Evolutionary conservation across 176 grass and related monocot species (phyloP).

Genomic region (Paspalum notatum): DNA sequence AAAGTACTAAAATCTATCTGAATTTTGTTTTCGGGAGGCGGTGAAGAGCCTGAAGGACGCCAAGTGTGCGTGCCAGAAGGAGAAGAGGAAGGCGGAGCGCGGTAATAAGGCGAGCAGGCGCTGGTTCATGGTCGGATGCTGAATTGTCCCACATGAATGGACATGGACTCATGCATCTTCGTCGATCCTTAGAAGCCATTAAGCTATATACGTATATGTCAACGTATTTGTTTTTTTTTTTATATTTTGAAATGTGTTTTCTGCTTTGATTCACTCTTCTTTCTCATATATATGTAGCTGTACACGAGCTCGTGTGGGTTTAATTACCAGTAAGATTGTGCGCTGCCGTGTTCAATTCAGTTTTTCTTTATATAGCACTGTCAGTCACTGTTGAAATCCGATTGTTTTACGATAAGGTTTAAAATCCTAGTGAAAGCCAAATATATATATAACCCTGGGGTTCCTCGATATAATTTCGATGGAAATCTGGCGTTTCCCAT

Average conservation of each 20-base stretch:
- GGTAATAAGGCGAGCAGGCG: not conserved
- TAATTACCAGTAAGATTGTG: not conserved
- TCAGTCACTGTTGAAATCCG: too few relatives aligned
- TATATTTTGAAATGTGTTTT: not conserved
- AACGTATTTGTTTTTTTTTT: not conserved
- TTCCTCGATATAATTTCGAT: too few relatives aligned
- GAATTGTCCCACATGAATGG: not conserved
- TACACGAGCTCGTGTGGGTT: not conserved
- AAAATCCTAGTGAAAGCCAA: too few relatives aligned
- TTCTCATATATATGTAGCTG: not conserved
- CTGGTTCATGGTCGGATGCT: conserved; percentile 54
- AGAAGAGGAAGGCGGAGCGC: conserved; percentile 47
- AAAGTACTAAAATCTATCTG: not conserved
- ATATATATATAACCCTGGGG: too few relatives aligned
- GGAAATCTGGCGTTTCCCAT: too few relatives aligned
- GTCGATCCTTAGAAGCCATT: too few relatives aligned
- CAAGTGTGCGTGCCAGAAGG: conserved; percentile 36
- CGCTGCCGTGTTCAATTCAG: too few relatives aligned
- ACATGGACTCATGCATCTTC: not conserved
- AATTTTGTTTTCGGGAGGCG: not conserved
- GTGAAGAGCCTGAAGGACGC: conserved; percentile 40
- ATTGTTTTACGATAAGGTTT: too few relatives aligned
- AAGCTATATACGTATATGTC: too few relatives aligned
- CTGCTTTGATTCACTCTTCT: not conserved
- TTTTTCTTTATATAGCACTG: too few relatives aligned